phyloP scores from a whole-genome alignment of 352 stramenopile species.

The Globisporangium radiosum region DNA sequence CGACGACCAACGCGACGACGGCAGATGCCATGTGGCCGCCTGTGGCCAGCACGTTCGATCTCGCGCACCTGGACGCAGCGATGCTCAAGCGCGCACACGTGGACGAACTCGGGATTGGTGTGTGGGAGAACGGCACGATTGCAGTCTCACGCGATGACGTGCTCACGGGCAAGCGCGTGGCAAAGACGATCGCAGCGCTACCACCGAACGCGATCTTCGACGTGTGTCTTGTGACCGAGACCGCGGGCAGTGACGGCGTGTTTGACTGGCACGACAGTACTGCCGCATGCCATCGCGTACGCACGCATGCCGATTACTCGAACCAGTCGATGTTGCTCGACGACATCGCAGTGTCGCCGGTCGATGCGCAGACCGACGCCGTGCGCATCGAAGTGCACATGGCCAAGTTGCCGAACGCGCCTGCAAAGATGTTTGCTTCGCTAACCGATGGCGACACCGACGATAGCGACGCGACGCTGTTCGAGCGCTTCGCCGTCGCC shows the following conservation, averaged over 20 bases:
- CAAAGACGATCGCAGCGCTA: slow-evolving; percentile 63
- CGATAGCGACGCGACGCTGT: not conserved
- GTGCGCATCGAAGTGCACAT: slow-evolving; percentile 42
- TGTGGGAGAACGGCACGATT: slow-evolving; percentile 75
- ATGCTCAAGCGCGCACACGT: slow-evolving; percentile 46
- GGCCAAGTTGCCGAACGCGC: slow-evolving; percentile 41
- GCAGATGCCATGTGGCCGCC: slow-evolving; percentile 37
- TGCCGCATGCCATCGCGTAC: slow-evolving; percentile 35
- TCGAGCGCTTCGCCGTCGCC: slow-evolving; percentile 17
- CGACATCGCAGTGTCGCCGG: slow-evolving; percentile 30
- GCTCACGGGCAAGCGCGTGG: slow-evolving; percentile 27
- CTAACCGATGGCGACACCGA: not conserved
- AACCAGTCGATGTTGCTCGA: slow-evolving; percentile 67
- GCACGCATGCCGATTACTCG: slow-evolving; percentile 71
- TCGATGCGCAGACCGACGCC: slow-evolving; percentile 34
- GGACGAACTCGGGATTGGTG: slow-evolving; percentile 48
- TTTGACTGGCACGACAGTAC: slow-evolving; percentile 38
- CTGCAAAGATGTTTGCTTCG: slow-evolving; percentile 1
- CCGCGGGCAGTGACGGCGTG: slow-evolving; percentile 53
- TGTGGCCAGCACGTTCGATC: slow-evolving; percentile 32
- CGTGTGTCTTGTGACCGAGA: slow-evolving; percentile 68
- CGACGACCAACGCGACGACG: slow-evolving; percentile 14
- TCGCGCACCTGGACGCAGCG: slow-evolving; percentile 31
- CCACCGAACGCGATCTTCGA: slow-evolving; percentile 65
- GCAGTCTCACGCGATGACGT: slow-evolving; percentile 65